These are phyloP conservation scores for Antitrichia curtipendula DNA, from an alignment of 225 moss, liverwort and hornwort genomes.

Conservation along the genomic window DNA sequence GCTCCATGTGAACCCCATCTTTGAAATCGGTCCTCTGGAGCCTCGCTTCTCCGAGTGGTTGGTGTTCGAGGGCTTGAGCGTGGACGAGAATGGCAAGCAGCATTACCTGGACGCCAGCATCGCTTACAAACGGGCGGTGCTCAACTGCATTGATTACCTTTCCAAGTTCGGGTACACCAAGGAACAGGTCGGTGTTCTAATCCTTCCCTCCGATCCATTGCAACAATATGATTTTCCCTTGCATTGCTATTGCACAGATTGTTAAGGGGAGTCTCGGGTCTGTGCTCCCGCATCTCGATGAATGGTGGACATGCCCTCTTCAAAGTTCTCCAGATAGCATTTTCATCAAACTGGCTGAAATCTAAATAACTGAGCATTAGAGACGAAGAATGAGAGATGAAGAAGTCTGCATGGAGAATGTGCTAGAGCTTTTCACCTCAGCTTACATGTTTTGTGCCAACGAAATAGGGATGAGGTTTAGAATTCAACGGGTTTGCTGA, in stretches of 20 bases:
- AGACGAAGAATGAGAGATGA: neutral
- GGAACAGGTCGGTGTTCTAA: slow-evolving; percentile 36
- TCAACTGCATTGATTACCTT: slow-evolving; percentile 77
- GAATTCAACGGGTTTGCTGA: neutral
- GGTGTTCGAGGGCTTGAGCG: slow-evolving; percentile 78
- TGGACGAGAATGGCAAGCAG: slow-evolving; percentile 72
- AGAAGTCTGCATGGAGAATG: neutral
- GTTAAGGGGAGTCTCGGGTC: neutral
- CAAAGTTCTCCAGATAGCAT: neutral
- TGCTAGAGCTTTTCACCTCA: neutral
- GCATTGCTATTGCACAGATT: neutral
- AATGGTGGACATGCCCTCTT: neutral
- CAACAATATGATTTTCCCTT: neutral
- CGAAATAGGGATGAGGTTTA: neutral
- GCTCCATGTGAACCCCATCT: slow-evolving; percentile 80
- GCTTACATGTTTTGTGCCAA: neutral
- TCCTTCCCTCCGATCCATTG: neutral
- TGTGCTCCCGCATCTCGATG: neutral
- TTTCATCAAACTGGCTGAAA: neutral
- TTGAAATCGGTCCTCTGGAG: slow-evolving; percentile 81
- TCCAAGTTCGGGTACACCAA: slow-evolving; percentile 86
- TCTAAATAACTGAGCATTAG: neutral
- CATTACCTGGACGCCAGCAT: slow-evolving; percentile 83
- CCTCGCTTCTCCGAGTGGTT: slow-evolving; percentile 84
- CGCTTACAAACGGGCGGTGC: slow-evolving; percentile 71